Conservation (phyloP, 108 stramenopile genomes). For the Mediolabrus comicus region DNA sequence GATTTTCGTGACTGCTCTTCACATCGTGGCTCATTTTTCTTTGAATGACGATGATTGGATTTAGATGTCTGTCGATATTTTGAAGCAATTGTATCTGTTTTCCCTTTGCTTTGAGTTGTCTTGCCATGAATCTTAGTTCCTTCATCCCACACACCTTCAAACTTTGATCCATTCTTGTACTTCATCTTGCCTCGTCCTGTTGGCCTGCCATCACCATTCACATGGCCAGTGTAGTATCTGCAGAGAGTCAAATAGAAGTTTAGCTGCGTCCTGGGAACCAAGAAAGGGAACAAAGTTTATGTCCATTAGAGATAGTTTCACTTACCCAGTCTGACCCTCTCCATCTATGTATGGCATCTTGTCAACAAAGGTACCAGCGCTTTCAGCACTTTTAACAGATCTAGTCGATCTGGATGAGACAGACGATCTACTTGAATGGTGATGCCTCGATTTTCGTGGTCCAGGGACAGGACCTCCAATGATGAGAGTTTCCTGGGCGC, state of each 20-base stretch:
- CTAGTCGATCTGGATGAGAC: background rate
- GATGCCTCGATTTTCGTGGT: background rate
- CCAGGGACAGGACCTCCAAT: slow-evolving; percentile 3
- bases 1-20: background rate
- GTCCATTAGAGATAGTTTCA: too few relatives aligned
- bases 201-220: slow-evolving; percentile 21
- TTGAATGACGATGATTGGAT: background rate
- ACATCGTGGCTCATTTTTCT: background rate
- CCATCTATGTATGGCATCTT: slow-evolving; percentile 21
- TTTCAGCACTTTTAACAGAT: slow-evolving; percentile 1
- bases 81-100: background rate
- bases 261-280: too few relatives aligned
- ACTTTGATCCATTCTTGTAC: slow-evolving; percentile 15
- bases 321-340: slow-evolving; percentile 15
- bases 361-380: slow-evolving; percentile 1
- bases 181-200: slow-evolving; percentile 31
- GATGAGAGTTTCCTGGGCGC: slow-evolving; percentile 16
- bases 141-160: slow-evolving; percentile 29
- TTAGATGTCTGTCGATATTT: background rate
- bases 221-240: slow-evolving; percentile 31
- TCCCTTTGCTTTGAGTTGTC: background rate
- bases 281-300: too few relatives aligned
- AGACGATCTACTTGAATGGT: background rate
- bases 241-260: too few relatives aligned
- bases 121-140: slow-evolving; percentile 37